These are phyloP conservation scores for Colletotrichum filicis DNA, from an alignment of 2,329 filamentous ascomycete species.

Conservation along the genomic window DNA sequence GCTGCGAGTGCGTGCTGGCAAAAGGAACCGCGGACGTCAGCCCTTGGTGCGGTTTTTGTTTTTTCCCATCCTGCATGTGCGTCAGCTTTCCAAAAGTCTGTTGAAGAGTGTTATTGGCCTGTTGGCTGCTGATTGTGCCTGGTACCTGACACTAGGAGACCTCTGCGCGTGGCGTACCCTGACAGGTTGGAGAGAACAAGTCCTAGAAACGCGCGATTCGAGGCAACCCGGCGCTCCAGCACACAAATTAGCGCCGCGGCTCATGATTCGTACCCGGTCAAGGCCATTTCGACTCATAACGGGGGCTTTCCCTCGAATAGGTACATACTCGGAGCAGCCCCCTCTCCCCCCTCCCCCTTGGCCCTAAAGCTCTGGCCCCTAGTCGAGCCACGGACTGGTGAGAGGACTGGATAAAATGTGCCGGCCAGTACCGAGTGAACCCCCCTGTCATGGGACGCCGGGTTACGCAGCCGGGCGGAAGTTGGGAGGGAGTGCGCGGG, in stretches of 20 bases:
- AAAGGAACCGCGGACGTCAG: slow-evolving; percentile 16
- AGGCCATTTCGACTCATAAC: slow-evolving; percentile 1
- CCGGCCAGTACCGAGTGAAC: slow-evolving; percentile 27
- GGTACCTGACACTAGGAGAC: slow-evolving; percentile 51
- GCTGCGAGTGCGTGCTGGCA: slow-evolving; percentile 20
- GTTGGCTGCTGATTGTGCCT: slow-evolving; percentile 43
- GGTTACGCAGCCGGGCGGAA: slow-evolving; percentile 28
- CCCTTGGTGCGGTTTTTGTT: slow-evolving; percentile 22
- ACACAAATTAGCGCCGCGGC: slow-evolving; percentile 20
- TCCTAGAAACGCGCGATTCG: slow-evolving; percentile 23
- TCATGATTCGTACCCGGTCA: slow-evolving; percentile 25
- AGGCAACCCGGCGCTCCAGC: slow-evolving; percentile 11
- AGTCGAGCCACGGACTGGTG: slow-evolving; percentile 17
- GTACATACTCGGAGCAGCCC: neutral
- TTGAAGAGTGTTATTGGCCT: slow-evolving; percentile 44
- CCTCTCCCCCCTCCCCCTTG: neutral
- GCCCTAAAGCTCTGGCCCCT: slow-evolving; percentile 10
- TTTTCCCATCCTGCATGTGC: slow-evolving; percentile 22
- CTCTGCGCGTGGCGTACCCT: slow-evolving; percentile 51
- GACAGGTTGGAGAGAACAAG: slow-evolving; percentile 44
- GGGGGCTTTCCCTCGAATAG: neutral
- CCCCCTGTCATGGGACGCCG: slow-evolving; percentile 6
- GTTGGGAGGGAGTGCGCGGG: slow-evolving; percentile 27
- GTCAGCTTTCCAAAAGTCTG: slow-evolving; percentile 4
- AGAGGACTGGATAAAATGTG: slow-evolving; percentile 28